Base-by-base conservation (phyloP, 495 filamentous ascomycete species). In the Podospora pseudocomata region DNA sequence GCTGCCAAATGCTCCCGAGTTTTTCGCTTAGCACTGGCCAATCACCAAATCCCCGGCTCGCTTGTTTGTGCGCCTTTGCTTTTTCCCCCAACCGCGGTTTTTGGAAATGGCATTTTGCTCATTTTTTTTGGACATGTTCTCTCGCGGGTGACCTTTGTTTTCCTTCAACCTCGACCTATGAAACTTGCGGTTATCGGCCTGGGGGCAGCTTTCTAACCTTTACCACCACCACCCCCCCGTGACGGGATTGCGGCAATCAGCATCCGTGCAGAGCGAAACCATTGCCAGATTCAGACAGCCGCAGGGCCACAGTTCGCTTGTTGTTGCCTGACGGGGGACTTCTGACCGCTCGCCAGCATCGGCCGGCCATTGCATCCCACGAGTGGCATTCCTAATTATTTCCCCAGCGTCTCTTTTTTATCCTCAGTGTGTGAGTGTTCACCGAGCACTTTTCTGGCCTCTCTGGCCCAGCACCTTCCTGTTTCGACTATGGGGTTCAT, bases 11-110 rank as follows among this genome's bases (percentile, higher is more conserved):
- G 30, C 30, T 66, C 60, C 66, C 55, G 63, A 55, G 32, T 62
- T 39, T 76, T 78, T 84, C 81, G 81, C 81, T 82, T 81, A 80
- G 54, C 65, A n/a, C 27, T 60, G 66, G 62, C 81, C 81, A 84
- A 84, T 84, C 74, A 82, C 63, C 68, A 75, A 78, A 70, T 76
- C 70, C 58, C 80, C 77, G 79, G 64, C 78, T 84, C 80, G 81
- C 80, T 83, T 82, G 70, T 67, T 56, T 65, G 70, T 73, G 74
- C 76, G 71, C 75, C 71, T 66, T 56, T 55, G 58, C 63, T 55
- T 64, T 56, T 58, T 64, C 59, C 23, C 27, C 26, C 23, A 61
- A 61, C 59, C 56, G 16, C 59, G 30, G 59, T 16, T 28, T 44
- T 53, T 60, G 62, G 67, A 32, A 32, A 19, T 64, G 58, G 39